phyloP scores from a whole-genome alignment of 2,329 filamentous ascomycete species.

The Pseudogymnoascus sp. region DNA sequence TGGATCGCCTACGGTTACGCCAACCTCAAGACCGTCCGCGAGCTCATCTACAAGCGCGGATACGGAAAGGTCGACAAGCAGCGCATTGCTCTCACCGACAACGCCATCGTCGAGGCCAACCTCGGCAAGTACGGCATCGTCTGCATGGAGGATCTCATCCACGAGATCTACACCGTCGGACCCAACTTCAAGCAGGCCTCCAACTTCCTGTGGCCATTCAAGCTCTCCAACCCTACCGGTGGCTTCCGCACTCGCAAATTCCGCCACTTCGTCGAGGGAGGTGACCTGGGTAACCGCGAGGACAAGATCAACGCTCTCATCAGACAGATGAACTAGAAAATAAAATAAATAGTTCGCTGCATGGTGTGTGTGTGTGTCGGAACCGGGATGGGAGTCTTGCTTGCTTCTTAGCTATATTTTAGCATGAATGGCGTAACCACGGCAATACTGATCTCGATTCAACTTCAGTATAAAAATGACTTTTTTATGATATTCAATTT shows the following conservation, averaged over 20 bases:
- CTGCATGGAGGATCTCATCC: constrained; percentile 98
- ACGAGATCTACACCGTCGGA: constrained; percentile 97
- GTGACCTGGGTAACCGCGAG: constrained; percentile 97
- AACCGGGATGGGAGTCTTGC: constrained; percentile 11
- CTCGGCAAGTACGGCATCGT: constrained; percentile 98
- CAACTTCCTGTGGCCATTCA: constrained; percentile 99
- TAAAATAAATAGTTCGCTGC: constrained; percentile 9
- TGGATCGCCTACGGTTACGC: constrained; percentile 99
- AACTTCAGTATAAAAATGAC: constrained; percentile 9
- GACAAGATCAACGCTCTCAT: constrained; percentile 95
- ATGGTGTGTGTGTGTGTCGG: constrained; percentile 3
- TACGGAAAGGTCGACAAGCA: constrained; percentile 99
- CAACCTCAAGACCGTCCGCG: constrained; percentile 97
- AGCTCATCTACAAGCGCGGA: constrained; percentile 99
- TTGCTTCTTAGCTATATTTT: constrained; percentile 18
- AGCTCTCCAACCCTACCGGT: constrained; percentile 96
- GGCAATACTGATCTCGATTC: constrained; percentile 11
- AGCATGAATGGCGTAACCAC: constrained; percentile 21
- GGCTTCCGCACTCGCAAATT: constrained; percentile 97
- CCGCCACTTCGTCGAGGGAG: constrained; percentile 97
- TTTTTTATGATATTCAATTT: constrained; percentile 9
- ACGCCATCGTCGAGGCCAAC: constrained; percentile 92
- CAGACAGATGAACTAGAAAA: constrained; percentile 90
- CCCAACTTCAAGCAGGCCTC: constrained; percentile 99
- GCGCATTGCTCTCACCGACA: constrained; percentile 92